phyloP scores from a whole-genome alignment of 495 filamentous ascomycete species.

The Podospora fimiseda region DNA sequence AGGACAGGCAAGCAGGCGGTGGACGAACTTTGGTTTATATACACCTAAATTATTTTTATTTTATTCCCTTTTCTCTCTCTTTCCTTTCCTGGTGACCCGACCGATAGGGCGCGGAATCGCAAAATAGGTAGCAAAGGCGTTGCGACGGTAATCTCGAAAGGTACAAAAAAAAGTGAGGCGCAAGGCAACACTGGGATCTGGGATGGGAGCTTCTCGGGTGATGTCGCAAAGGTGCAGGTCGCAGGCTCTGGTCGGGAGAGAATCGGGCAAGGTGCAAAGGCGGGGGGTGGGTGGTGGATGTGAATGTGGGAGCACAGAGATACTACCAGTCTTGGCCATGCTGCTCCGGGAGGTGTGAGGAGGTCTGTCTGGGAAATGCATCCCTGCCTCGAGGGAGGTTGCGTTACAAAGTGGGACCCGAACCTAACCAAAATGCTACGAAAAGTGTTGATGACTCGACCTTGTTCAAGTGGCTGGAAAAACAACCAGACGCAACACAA shows the following conservation, averaged over 20 bases:
- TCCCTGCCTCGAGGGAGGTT: not conserved
- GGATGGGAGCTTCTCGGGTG: slow-evolving; percentile 1
- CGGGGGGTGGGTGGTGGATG: slow-evolving; percentile 1
- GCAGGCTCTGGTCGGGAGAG: slow-evolving; percentile 4
- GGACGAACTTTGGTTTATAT: slow-evolving; percentile 11
- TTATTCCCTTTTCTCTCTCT: too few relatives aligned
- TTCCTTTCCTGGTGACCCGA: not conserved
- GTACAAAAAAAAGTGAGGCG: slow-evolving; percentile 16
- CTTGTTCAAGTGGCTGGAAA: slow-evolving; percentile 10
- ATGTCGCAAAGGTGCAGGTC: not conserved
- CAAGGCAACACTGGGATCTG: slow-evolving; percentile 10
- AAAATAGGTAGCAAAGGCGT: slow-evolving; percentile 11
- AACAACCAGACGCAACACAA: slow-evolving; percentile 10
- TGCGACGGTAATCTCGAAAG: slow-evolving; percentile 1
- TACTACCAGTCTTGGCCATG: too few relatives aligned
- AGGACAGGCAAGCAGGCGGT: slow-evolving; percentile 8
- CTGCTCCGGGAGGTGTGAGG: too few relatives aligned
- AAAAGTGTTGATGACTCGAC: slow-evolving; percentile 5
- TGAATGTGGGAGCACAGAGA: slow-evolving; percentile 6
- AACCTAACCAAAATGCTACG: too few relatives aligned
- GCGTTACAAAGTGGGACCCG: not conserved
- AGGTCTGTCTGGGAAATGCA: slow-evolving; percentile 11
- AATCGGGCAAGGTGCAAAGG: slow-evolving; percentile 9
- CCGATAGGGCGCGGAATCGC: slow-evolving; percentile 5
- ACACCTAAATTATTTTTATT: not conserved